These are phyloP conservation scores for Epithemia pelagica DNA, from an alignment of 108 stramenopile genomes.

Conservation along the genomic window DNA sequence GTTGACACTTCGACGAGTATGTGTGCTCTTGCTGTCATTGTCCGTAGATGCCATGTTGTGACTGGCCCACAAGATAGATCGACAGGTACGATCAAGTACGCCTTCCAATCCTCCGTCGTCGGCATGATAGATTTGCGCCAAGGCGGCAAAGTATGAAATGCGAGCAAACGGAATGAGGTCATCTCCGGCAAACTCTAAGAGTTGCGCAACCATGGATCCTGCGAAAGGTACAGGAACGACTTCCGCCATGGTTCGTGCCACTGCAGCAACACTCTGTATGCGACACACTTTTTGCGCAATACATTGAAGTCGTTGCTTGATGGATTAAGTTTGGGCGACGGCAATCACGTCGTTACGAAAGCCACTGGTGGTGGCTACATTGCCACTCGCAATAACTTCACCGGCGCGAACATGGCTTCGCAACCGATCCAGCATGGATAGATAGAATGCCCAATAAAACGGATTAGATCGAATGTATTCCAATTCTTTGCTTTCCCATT, in stretches of 20 bases:
- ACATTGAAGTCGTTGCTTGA: not conserved
- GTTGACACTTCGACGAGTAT: no score
- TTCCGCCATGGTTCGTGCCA: not conserved
- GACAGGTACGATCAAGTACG: not conserved
- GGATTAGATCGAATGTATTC: not conserved
- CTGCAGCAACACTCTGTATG: not conserved
- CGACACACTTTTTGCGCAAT: not conserved
- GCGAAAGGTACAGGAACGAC: not conserved
- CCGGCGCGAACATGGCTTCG: not conserved
- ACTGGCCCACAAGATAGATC: not conserved
- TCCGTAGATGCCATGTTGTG: not conserved
- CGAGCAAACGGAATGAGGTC: not conserved
- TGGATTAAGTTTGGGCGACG: not conserved
- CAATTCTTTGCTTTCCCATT: not conserved
- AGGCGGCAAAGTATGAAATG: not conserved
- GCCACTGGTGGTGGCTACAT: not conserved
- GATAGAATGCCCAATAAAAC: not conserved
- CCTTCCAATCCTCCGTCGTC: not conserved
- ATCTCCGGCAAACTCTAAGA: not conserved
- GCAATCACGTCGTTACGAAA: not conserved
- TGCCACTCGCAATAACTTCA: not conserved
- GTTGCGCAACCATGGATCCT: not conserved
- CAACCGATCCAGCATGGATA: not conserved
- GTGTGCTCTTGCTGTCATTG: no score
- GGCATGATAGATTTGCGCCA: not conserved